A percentile compares a stretch with the other conserved stretches of the same genome.
phyloP scores from a whole-genome alignment of 768 basidiomycete species.

The Dacryopinax primogenitus region DNA sequence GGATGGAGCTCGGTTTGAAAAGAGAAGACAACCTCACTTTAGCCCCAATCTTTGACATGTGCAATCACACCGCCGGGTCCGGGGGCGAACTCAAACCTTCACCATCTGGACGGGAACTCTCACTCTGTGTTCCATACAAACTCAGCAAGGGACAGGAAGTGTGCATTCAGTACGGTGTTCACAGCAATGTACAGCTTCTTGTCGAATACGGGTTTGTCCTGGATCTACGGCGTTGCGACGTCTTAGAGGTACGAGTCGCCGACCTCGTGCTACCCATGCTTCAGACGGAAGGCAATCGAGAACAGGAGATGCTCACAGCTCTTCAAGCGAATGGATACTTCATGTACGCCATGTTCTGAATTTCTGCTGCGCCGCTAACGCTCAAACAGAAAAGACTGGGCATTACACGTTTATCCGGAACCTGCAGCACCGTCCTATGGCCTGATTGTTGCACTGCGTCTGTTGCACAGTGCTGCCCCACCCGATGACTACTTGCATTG shows the following conservation, averaged over 20 bases:
- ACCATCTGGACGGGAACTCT: background rate
- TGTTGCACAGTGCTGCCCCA: constrained; percentile 34
- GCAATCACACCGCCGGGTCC: background rate
- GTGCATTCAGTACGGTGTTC: constrained; percentile 64
- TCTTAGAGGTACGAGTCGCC: constrained; percentile 53
- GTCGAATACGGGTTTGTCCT: constrained; percentile 81
- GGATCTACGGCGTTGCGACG: constrained; percentile 11
- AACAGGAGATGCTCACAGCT: constrained; percentile 38
- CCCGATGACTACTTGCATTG: background rate
- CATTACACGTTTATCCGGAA: constrained; percentile 45
- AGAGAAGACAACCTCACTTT: background rate
- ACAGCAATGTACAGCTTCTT: constrained; percentile 64
- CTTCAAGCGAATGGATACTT: constrained; percentile 63
- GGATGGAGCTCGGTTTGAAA: background rate
- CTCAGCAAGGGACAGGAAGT: constrained; percentile 50
- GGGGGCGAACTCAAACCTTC: background rate
- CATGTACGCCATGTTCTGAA: constrained; percentile 41
- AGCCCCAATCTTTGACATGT: background rate
- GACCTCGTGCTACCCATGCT: constrained; percentile 42
- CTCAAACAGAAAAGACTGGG: constrained; percentile 53
- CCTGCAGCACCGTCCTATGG: constrained; percentile 71
- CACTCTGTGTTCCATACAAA: background rate
- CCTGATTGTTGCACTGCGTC: constrained; percentile 54
- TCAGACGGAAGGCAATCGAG: constrained; percentile 29
- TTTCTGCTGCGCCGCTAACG: constrained; percentile 7